A percentile compares a stretch with the other conserved stretches of the same genome.
These are phyloP conservation scores for Sherardia arvensis DNA, from an alignment of 257 asterid species.

Conservation along the genomic window DNA sequence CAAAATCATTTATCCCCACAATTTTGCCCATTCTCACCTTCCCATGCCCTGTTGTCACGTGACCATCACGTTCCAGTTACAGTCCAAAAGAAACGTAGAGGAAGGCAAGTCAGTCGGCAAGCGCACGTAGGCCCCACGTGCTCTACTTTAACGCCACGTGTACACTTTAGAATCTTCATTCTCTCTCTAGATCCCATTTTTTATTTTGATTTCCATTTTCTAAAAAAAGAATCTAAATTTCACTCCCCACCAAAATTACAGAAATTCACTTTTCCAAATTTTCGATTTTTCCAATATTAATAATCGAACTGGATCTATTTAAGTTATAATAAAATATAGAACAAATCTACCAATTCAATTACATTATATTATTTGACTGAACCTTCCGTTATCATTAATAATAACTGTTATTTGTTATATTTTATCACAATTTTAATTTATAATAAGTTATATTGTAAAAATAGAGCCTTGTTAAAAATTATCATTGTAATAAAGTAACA, in stretches of 20 bases:
- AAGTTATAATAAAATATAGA: no score
- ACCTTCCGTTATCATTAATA: no score
- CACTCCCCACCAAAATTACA: no score
- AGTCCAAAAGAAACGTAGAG: background rate
- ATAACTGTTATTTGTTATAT: no score
- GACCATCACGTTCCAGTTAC: background rate
- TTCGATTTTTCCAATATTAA: no score
- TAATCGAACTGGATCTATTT: no score
- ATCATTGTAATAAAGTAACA: no score
- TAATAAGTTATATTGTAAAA: no score
- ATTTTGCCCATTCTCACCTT: background rate
- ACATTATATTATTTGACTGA: no score
- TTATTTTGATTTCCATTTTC: background rate
- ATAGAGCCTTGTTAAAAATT: no score
- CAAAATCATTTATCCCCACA: background rate
- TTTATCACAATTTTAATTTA: no score
- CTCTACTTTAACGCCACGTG: background rate
- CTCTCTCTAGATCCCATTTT: background rate
- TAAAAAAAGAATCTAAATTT: background rate
- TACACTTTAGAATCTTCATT: slow-evolving; percentile 3
- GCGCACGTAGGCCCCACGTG: background rate
- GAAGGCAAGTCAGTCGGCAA: background rate
- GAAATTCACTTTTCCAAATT: background rate
- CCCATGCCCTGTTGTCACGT: background rate
- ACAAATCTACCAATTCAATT: no score